These are phyloP conservation scores for Microbotryum silenes-acaulis DNA, from an alignment of 1,284 basidiomycete genomes.

Conservation along the genomic window DNA sequence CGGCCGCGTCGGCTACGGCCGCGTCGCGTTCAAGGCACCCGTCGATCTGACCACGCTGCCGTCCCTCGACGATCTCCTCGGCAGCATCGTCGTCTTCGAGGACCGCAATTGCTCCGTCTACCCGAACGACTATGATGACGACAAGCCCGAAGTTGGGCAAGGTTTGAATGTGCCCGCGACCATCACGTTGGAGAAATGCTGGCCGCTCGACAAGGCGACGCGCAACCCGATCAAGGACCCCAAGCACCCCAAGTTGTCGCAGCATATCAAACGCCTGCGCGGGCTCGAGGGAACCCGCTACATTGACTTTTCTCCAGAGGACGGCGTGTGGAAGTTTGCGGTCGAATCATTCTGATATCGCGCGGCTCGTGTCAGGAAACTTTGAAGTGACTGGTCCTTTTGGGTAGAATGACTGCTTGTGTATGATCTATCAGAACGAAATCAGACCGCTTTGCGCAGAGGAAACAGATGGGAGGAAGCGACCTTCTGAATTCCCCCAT, in stretches of 20 bases:
- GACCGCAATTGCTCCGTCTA: slow-evolving; percentile 90
- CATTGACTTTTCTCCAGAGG: slow-evolving; percentile 66
- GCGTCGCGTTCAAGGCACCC: slow-evolving; percentile 80
- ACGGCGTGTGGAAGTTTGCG: slow-evolving; percentile 86
- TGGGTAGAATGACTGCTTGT: no score
- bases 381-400: no score
- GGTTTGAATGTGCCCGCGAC: slow-evolving; percentile 84
- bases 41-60: slow-evolving; percentile 85
- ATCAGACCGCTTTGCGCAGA: no score
- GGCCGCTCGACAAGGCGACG: slow-evolving; percentile 84
- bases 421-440: no score
- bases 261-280: slow-evolving; percentile 76
- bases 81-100: slow-evolving; percentile 80
- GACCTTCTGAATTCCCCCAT: no score
- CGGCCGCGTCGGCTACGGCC: slow-evolving; percentile 79
- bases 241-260: slow-evolving; percentile 59
- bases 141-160: slow-evolving; percentile 66
- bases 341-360: slow-evolving; percentile 50
- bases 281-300: slow-evolving; percentile 80
- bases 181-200: slow-evolving; percentile 74
- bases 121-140: slow-evolving; percentile 67
- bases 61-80: slow-evolving; percentile 71
- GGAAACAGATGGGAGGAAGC: no score
- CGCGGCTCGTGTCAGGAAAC: no score
- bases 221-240: slow-evolving; percentile 81